A percentile compares a stretch with the other conserved stretches of the same genome.
Evolutionary conservation across 116 monocot species (phyloP).

Genomic region (Zostera marina): DNA sequence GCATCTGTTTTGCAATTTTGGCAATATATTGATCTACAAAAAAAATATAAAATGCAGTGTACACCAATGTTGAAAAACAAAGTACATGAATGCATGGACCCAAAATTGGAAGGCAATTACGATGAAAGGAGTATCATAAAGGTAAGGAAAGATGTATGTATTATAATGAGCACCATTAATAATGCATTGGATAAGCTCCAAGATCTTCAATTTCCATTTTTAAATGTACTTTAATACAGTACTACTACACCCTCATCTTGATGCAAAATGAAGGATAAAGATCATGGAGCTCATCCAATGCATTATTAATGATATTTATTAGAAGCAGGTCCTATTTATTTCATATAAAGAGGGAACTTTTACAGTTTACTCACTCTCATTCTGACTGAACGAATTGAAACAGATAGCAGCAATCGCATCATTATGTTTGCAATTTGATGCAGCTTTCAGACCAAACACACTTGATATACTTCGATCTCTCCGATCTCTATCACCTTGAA

Average conservation of each 20-base stretch:
- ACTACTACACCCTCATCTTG: too few species aligned
- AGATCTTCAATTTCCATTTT: background rate
- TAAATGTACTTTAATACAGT: background rate
- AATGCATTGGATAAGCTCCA: background rate
- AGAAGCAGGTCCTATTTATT: background rate
- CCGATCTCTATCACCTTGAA: background rate
- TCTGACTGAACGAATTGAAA: background rate
- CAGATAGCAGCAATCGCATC: background rate
- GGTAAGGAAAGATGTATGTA: background rate
- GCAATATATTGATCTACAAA: background rate
- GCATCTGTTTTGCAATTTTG: background rate
- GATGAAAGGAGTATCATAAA: background rate
- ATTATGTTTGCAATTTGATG: background rate
- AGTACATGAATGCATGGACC: background rate
- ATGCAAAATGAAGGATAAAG: background rate
- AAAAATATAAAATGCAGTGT: background rate
- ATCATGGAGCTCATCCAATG: too few species aligned
- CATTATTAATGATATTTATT: background rate
- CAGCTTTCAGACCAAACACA: background rate
- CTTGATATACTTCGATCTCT: background rate
- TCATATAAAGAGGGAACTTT: background rate
- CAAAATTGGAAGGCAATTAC: background rate
- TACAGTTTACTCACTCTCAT: background rate
- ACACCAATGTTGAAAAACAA: slow-evolving; percentile 2
- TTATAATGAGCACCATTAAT: background rate